Percentiles rank a stretch among this genome's conserved stretches.
phyloP scores from a whole-genome alignment of 2,329 filamentous ascomycete species.

The Periconia macrospinosa region DNA sequence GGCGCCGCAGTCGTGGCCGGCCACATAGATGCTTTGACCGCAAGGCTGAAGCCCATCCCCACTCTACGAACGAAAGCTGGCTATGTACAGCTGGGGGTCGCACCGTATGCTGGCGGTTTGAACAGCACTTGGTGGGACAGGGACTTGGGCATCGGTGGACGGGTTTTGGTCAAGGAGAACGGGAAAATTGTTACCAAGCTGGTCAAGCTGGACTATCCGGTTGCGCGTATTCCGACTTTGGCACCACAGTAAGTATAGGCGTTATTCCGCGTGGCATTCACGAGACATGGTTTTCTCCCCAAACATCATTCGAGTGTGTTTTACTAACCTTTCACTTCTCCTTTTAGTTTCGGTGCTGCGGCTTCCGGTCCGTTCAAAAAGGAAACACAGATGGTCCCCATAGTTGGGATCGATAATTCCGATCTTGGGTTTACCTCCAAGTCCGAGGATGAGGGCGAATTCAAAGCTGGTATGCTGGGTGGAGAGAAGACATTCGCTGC shows the following conservation, averaged over 20 bases:
- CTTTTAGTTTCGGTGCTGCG: constrained; percentile 68
- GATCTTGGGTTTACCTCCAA: constrained; percentile 46
- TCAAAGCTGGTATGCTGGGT: constrained; percentile 54
- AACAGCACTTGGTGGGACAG: constrained; percentile 97
- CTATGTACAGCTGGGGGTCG: constrained; percentile 86
- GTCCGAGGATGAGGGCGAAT: constrained; percentile 43
- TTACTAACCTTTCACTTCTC: too few species aligned
- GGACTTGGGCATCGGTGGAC: constrained; percentile 86
- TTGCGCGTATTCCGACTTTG: constrained; percentile 87
- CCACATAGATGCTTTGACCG: constrained; percentile 90
- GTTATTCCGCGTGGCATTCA: too few species aligned
- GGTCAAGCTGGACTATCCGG: constrained; percentile 89
- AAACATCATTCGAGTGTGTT: too few species aligned
- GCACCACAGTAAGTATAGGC: constrained; percentile 66
- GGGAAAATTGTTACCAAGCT: constrained; percentile 80
- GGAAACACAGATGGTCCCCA: constrained; percentile 92
- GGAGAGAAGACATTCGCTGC: constrained; percentile 71
- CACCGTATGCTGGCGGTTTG: constrained; percentile 86
- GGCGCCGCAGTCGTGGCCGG: constrained; percentile 87
- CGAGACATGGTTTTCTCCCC: too few species aligned
- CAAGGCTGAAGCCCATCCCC: constrained; percentile 87
- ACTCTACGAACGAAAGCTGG: constrained; percentile 82
- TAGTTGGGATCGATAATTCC: constrained; percentile 83
- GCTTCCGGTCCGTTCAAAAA: constrained; percentile 70
- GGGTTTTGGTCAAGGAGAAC: constrained; percentile 78